Conservation (phyloP, 2,329 filamentous ascomycete species). For the Talaromyces sp. region DNA sequence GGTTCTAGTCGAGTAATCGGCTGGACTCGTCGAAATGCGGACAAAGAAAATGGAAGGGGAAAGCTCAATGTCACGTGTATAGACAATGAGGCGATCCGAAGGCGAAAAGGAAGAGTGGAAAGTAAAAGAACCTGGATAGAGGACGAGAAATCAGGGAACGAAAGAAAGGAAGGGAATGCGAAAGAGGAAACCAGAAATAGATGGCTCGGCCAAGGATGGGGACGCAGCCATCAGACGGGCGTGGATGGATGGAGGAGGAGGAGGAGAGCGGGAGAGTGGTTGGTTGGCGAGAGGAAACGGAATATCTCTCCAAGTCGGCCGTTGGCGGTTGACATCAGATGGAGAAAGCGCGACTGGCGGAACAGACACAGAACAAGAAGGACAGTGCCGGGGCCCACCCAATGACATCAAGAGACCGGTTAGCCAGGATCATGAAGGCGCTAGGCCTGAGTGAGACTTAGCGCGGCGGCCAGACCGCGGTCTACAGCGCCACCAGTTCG, state of each 20-base stretch:
- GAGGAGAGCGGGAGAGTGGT: not conserved
- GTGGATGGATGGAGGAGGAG: not conserved
- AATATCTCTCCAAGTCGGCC: not conserved
- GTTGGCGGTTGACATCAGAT: not conserved
- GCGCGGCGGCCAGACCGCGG: not conserved
- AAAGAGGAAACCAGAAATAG: not conserved
- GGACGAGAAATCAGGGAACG: constrained; percentile 1
- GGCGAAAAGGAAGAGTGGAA: not conserved
- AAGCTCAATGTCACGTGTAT: constrained; percentile 12
- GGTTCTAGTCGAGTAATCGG: not conserved
- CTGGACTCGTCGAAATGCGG: not conserved
- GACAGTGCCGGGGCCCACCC: not conserved
- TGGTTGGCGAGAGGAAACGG: not conserved
- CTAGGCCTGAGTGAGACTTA: not conserved
- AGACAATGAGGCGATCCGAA: constrained; percentile 10
- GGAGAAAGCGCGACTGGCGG: not conserved
- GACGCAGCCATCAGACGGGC: not conserved
- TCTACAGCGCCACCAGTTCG: not conserved
- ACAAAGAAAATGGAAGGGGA: not conserved
- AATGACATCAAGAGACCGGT: constrained; percentile 10
- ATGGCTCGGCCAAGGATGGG: not conserved
- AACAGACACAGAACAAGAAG: not conserved
- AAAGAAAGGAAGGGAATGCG: not conserved
- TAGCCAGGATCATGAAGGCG: not conserved
- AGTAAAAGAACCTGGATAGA: not conserved